Evolutionary conservation across 2,329 filamentous ascomycete genomes (phyloP), one percentile per base, ranked within the genome.

Genomic region (Herpotrichia juniperi): DNA sequence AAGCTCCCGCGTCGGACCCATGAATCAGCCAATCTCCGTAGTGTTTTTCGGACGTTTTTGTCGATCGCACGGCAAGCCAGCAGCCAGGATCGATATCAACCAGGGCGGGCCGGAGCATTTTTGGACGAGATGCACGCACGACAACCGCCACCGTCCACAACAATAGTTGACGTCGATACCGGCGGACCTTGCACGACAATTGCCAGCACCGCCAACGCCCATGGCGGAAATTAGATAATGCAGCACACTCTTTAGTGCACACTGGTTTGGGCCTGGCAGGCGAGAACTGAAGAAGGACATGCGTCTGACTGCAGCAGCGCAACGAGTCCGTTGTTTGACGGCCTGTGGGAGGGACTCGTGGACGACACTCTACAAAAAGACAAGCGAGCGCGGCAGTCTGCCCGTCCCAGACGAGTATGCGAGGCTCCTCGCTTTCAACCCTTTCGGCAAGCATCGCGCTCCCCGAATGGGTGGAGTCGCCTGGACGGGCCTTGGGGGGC

Each of bases 1-100:
- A 42, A 55, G 58, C 68, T 61, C 52, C 55, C 51, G 61, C 60
- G 57, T 53, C 59, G 46, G 48, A 53, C 52, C 51, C 56, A 62
- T 57, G 54, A 62, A 50, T 62, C 57, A 56, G 34, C 57, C 63
- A 63, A 68, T 64, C 56, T 64, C 58, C 58, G 60, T 54, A 56
- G 58, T 54, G 57, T 56, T 60, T 58, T 51, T 71, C 69, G 68
- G 69, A 62, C 63, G 69, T 60, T 73, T 72, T 69, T 64, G 63
- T 57, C 60, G 68, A 73, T 72, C 69, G 53, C 64, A 39, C 44
- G 44, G 44, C 44, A 43, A 45, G 64, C 63, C 37, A 61, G 63
- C 60, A 59, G 65, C 64, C 61, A 62, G 58, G 66, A 63, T 68
- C 63, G 59, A 61, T 62, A 61, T 61, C 59, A 64, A 49, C 57